phyloP scores from a whole-genome alignment of 2,329 filamentous ascomycete genomes.

The Beauveria bassiana region DNA sequence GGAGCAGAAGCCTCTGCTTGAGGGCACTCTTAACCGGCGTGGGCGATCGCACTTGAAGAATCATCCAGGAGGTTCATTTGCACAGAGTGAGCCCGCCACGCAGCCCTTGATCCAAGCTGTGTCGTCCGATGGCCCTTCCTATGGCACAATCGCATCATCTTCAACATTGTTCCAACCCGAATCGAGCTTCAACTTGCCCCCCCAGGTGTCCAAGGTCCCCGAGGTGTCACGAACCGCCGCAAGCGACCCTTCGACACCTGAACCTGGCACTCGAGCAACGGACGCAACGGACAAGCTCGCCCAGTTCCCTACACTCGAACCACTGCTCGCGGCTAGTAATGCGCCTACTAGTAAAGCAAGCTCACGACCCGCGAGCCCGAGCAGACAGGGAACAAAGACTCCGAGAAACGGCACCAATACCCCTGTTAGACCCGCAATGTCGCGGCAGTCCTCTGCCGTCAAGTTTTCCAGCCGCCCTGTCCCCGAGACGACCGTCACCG shows the following conservation, averaged over 20 bases:
- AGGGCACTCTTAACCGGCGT: background rate
- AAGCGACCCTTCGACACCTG: background rate
- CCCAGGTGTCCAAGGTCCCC: background rate
- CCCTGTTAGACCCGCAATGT: conserved; percentile 37
- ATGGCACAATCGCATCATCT: conserved; percentile 8
- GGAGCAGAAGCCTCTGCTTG: background rate
- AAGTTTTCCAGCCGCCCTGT: conserved; percentile 68
- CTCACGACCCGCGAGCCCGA: conserved; percentile 20
- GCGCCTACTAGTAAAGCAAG: background rate
- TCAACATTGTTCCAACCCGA: conserved; percentile 1
- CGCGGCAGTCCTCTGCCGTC: conserved; percentile 44
- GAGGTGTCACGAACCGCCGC: conserved; percentile 11
- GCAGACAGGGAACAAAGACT: conserved; percentile 13
- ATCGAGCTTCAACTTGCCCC: background rate
- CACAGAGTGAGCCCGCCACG: background rate
- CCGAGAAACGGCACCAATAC: conserved; percentile 10
- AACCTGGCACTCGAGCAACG: background rate
- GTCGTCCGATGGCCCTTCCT: background rate
- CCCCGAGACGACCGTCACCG: conserved; percentile 59
- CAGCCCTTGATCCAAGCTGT: background rate
- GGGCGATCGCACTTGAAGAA: conserved; percentile 1
- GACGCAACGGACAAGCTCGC: background rate
- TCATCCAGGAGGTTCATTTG: background rate
- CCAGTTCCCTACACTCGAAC: background rate
- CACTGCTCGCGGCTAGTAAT: background rate